phyloP scores from a whole-genome alignment of 176 grass and related monocot genomes.

The Phragmites australis region DNA sequence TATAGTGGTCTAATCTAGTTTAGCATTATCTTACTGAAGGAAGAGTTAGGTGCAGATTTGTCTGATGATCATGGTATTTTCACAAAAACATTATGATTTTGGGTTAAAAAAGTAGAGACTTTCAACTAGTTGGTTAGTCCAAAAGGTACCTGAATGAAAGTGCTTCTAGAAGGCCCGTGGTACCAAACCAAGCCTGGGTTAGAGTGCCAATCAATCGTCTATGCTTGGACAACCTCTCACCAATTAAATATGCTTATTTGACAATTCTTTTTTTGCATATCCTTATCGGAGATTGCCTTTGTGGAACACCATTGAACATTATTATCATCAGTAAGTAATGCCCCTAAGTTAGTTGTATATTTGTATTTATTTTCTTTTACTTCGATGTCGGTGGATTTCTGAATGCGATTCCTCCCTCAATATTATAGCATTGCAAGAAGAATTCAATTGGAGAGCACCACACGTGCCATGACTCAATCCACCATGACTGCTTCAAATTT shows the following conservation, averaged over 20 bases:
- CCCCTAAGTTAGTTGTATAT: no score
- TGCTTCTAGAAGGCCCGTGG: no score
- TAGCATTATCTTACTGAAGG: neutral
- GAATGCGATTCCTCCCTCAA: neutral
- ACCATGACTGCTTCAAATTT: constrained; percentile 16
- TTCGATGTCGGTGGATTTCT: neutral
- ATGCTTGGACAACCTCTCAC: neutral
- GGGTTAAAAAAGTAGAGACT: neutral
- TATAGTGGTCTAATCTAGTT: neutral
- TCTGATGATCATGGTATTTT: neutral
- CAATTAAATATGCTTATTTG: no score
- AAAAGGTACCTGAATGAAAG: neutral
- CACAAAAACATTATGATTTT: neutral
- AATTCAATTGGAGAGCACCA: neutral
- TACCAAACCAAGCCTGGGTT: no score
- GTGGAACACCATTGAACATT: no score
- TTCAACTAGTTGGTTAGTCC: neutral
- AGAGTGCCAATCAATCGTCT: no score
- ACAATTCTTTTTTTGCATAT: no score
- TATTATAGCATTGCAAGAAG: no score
- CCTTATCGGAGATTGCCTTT: no score
- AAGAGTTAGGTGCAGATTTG: neutral
- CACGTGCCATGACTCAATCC: constrained; percentile 7
- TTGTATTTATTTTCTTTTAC: neutral
- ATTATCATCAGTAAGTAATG: no score